Evolutionary conservation across 1,284 basidiomycete genomes (phyloP), one percentile per base, ranked within the genome.

Genomic region (Ceraceosorus guamensis): DNA sequence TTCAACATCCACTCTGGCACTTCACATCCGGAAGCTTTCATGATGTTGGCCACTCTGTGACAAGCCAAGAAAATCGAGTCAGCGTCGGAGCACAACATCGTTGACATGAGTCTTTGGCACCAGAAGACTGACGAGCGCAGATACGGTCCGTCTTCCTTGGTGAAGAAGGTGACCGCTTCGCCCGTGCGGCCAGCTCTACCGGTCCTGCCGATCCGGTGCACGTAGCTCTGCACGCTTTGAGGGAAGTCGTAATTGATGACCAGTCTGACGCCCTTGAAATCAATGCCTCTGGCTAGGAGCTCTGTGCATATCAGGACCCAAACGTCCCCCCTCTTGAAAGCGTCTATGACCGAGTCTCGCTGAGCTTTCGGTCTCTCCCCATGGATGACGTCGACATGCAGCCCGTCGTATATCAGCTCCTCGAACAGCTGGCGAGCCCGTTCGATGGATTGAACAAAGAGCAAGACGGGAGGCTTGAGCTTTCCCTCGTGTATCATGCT

Each of bases 161-260:
- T 95, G 79, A 96, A 97, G 78, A 91, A 97, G 1, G 93, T 98
- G 51, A 93, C 84, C 0, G 93, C 92, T 73, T 87, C 86, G 7
- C 93, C 93, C 66, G 88, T 85, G 49, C 87, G 83, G 1, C 91
- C 93, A 14, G 92, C 92, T 57, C 93, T 84, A 16, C 93, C 93
- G 1, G 93, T 97, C 57, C 95, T 86, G 83, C 89, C 93, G 57
- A 98, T 95, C 31, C 93, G 83, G 78, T 98, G 93, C 35, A 98
- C 84, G 73, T 98, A 98, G 68, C 86, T 89, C 76, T 95, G 91
- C 2, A 93, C 87, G 14, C 55, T 66, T 55, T 74, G 73, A 2
- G 75, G 68, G 33, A 73, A 66, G 18, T 67, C 65, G 71, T 91
- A 96, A 77, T 96, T 98, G 76, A 98, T 87, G 10, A 98, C 92